Base-by-base conservation (phyloP, 352 stramenopile genomes). In the Globisporangium barbulae region DNA sequence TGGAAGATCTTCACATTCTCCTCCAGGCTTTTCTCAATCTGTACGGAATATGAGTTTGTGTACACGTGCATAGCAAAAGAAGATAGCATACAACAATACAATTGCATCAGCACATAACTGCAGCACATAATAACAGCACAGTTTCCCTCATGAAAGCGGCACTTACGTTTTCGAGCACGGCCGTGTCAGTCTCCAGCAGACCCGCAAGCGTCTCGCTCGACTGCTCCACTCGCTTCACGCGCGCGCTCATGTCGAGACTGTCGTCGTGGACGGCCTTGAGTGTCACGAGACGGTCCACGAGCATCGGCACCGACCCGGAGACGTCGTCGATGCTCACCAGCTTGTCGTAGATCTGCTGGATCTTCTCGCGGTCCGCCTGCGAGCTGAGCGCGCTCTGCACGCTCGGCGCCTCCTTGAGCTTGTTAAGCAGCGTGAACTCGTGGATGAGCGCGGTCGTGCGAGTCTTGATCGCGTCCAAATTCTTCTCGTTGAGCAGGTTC, bases 1-100 rank as follows among this genome's bases (percentile, higher is more conserved):
- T 93, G 75, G 65, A 94, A 94, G 56, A 91, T 75, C 60, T 85
- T 68, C 31, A 91, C 70, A 71, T 94, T 94, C 37, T 80, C 74
- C 42, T 75, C 73, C 53, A 94, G 75, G 48, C 83, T 93, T 33
- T 76, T 62, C 64, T 94, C 83, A 71, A 94, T 85, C 85, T 94
- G 61, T 25, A 22, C 33, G 39, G 54, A 21, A 25, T 52, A 21
- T 5, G 31, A 7, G 33, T 53, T 53, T 49, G 21, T 28, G 44
- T 49, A 25, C 44, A 52, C 2, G 45, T 30, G 25, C 50, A 57
- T n/a, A 33, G 19, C 21, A 45, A 47, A 39, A 31, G 28, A 57
- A 28, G 8, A 56, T 17, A 42, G 17, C 35, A 45, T 4, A 57
- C 10, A 30, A 50, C 12, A 21, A 55, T 22, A 25, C 22, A 28